Evolutionary conservation across 495 filamentous ascomycete species (phyloP).

Genomic region (Tuber aestivum): DNA sequence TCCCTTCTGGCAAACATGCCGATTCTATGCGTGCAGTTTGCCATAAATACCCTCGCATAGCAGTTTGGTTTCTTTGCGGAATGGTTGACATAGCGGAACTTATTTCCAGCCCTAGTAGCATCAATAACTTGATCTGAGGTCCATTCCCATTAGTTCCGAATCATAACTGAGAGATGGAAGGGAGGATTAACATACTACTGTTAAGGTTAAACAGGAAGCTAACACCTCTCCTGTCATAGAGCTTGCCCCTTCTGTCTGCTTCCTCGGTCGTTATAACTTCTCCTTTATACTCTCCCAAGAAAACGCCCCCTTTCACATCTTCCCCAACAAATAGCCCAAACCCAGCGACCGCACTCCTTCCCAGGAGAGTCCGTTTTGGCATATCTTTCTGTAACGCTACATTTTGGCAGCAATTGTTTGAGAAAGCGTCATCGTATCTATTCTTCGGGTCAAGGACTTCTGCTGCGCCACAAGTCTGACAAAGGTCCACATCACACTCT

Average conservation of each 20-base stretch:
- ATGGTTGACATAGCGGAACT: conserved; percentile 65
- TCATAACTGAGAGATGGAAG: conserved; percentile 47
- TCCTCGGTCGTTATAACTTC: conserved; percentile 62
- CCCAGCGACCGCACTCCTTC: conserved; percentile 57
- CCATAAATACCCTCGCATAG: conserved; percentile 56
- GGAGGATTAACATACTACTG: conserved; percentile 25
- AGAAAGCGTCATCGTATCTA: conserved; percentile 50
- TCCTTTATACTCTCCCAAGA: conserved; percentile 66
- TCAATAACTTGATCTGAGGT: conserved; percentile 46
- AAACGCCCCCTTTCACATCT: conserved; percentile 54
- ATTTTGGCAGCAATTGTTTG: conserved; percentile 55
- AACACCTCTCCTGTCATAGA: conserved; percentile 56
- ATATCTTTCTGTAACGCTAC: conserved; percentile 56
- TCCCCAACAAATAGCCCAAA: conserved; percentile 63
- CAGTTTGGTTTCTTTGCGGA: conserved; percentile 50
- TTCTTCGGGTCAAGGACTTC: conserved; percentile 59
- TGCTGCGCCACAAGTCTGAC: conserved; percentile 57
- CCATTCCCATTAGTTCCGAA: conserved; percentile 34
- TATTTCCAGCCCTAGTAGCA: conserved; percentile 49
- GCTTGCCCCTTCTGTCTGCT: conserved; percentile 58
- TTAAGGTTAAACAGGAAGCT: conserved; percentile 65
- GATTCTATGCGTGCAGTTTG: conserved; percentile 62
- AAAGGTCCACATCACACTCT: conserved; percentile 67
- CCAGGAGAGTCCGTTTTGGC: conserved; percentile 56
- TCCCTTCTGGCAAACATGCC: conserved; percentile 58